These are phyloP conservation scores for Aspergillus haitiensis DNA, from an alignment of 495 filamentous ascomycete genomes.

Conservation along the genomic window DNA sequence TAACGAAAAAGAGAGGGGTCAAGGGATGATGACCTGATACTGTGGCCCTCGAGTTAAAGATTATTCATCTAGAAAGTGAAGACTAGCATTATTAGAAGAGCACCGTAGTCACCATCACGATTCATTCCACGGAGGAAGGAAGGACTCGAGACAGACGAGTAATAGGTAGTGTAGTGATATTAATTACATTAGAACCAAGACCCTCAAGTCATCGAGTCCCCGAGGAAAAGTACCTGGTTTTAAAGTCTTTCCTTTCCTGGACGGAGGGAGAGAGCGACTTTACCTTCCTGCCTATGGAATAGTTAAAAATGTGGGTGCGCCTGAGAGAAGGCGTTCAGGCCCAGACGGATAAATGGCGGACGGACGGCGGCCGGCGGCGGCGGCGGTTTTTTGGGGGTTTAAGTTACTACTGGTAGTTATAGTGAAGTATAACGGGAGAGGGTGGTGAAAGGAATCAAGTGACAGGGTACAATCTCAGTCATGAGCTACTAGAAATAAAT, in stretches of 20 bases:
- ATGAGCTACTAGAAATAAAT: too few species aligned
- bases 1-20: constrained; percentile 16
- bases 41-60: neutral
- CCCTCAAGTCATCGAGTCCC: neutral
- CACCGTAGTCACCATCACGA: neutral
- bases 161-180: neutral
- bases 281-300: neutral
- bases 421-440: too few species aligned
- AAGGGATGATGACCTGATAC: constrained; percentile 1
- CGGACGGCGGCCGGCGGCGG: neutral
- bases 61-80: neutral
- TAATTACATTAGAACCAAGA: constrained; percentile 1
- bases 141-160: too few species aligned
- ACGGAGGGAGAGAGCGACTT: neutral
- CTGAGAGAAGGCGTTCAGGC: constrained; percentile 7
- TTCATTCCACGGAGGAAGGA: too few species aligned
- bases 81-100: neutral
- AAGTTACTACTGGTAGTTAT: too few species aligned
- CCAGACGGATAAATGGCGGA: constrained; percentile 9
- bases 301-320: constrained; percentile 3
- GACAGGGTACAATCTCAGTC: too few species aligned
- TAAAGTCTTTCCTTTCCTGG: constrained; percentile 6
- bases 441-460: too few species aligned
- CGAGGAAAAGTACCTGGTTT: constrained; percentile 2
- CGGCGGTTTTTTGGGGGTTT: neutral